phyloP scores from a whole-genome alignment of 2,329 filamentous ascomycete genomes.

The Westerdykella sp. region DNA sequence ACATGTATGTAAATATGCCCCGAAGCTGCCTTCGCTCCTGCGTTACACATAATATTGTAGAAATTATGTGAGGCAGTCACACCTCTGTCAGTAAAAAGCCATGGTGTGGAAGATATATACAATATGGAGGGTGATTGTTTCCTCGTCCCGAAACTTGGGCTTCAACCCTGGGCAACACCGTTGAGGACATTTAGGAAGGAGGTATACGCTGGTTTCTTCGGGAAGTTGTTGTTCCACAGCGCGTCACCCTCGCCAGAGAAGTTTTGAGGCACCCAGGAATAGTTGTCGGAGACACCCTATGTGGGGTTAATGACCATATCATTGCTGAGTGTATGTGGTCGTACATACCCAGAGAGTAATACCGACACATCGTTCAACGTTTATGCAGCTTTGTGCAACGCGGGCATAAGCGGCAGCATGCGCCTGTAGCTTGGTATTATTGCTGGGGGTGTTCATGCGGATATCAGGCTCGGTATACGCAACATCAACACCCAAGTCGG shows the following conservation, averaged over 20 bases:
- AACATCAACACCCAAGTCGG: constrained; percentile 51
- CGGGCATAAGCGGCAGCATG: constrained; percentile 46
- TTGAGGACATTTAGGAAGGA: constrained; percentile 24
- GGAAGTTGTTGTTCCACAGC: constrained; percentile 27
- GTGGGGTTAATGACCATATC: background rate
- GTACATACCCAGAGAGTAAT: constrained; percentile 44
- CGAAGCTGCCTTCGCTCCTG: too few relatives aligned
- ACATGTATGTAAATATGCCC: too few relatives aligned
- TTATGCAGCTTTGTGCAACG: constrained; percentile 35
- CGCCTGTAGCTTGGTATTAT: constrained; percentile 36
- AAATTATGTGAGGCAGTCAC: too few relatives aligned
- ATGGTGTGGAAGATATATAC: too few relatives aligned
- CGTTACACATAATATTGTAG: too few relatives aligned
- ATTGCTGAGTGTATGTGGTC: background rate
- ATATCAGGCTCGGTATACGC: constrained; percentile 60
- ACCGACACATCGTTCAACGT: constrained; percentile 34
- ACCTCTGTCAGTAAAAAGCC: too few relatives aligned
- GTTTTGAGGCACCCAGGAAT: constrained; percentile 37
- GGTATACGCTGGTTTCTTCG: constrained; percentile 35
- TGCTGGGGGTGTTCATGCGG: constrained; percentile 45
- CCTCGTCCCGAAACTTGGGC: too few relatives aligned
- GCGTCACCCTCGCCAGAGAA: constrained; percentile 35
- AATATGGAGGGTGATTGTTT: too few relatives aligned
- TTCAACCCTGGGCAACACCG: constrained; percentile 1
- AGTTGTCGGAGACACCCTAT: constrained; percentile 36